A percentile compares a stretch with the other conserved stretches of the same genome.
phyloP scores from a whole-genome alignment of 2,329 filamentous ascomycete species.

The Sporothrix curviconia region DNA sequence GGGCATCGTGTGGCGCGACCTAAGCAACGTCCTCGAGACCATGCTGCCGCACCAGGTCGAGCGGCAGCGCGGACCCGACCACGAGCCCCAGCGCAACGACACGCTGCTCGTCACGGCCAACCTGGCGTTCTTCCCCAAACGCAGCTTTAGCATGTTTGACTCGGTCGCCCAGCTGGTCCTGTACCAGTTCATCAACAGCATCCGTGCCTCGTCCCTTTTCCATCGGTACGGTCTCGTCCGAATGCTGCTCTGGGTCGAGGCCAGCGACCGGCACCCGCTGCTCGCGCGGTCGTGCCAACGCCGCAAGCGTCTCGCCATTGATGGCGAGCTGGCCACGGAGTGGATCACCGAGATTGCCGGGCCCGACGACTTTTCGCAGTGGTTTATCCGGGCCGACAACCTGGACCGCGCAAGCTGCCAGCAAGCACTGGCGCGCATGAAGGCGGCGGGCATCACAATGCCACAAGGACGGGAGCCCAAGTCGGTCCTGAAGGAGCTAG shows the following conservation, averaged over 20 bases:
- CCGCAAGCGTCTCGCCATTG: slow-evolving; percentile 51
- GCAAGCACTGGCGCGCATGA: slow-evolving; percentile 41
- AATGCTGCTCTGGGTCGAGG: slow-evolving; percentile 66
- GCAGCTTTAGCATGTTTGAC: slow-evolving; percentile 43
- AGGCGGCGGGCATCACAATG: slow-evolving; percentile 32
- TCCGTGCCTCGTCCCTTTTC: slow-evolving; percentile 54
- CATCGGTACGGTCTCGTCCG: slow-evolving; percentile 74
- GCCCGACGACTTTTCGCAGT: slow-evolving; percentile 18
- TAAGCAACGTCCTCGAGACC: slow-evolving; percentile 46
- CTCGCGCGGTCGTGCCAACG: slow-evolving; percentile 53
- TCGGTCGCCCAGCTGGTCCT: slow-evolving; percentile 53
- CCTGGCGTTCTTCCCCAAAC: slow-evolving; percentile 48
- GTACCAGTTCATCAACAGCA: slow-evolving; percentile 54
- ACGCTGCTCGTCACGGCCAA: slow-evolving; percentile 69
- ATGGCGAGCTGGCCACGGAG: slow-evolving; percentile 55
- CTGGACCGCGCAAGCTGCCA: slow-evolving; percentile 43
- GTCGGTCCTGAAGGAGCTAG: too few relatives aligned
- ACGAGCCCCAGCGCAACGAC: slow-evolving; percentile 54
- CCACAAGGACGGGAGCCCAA: slow-evolving; percentile 40
- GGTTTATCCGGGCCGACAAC: slow-evolving; percentile 37
- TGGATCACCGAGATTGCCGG: slow-evolving; percentile 49
- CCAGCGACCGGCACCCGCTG: slow-evolving; percentile 51
- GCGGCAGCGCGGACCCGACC: slow-evolving; percentile 27
- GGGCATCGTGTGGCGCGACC: slow-evolving; percentile 54
- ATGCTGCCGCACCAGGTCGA: slow-evolving; percentile 50